phyloP scores from a whole-genome alignment of 2,329 filamentous ascomycete species.

The Tolypocladium tundrense region DNA sequence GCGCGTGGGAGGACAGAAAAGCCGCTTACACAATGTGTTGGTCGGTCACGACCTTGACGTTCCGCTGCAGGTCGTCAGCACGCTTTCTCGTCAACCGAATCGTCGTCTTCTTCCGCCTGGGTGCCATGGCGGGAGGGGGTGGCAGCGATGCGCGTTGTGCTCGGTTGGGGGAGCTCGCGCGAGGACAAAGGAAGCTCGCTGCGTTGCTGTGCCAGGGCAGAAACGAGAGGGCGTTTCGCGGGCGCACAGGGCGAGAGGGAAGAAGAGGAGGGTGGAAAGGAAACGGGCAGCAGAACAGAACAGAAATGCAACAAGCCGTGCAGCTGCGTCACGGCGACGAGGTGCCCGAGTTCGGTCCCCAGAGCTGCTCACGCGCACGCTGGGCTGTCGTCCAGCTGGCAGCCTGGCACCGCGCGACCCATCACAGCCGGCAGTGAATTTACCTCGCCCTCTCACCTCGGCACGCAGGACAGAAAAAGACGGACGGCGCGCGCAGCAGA shows the following conservation, averaged over 20 bases:
- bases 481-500: not conserved
- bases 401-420: not conserved
- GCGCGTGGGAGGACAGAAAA: not conserved
- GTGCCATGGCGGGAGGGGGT: not conserved
- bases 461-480: not conserved
- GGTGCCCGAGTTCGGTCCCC: not conserved
- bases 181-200: constrained; percentile 1
- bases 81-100: constrained; percentile 1
- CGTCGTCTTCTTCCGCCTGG: not conserved
- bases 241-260: not conserved
- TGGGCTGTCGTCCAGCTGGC: not conserved
- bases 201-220: not conserved
- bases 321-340: not conserved
- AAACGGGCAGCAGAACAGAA: not conserved
- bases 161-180: constrained; percentile 1
- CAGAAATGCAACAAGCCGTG: not conserved
- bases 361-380: not conserved
- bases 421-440: not conserved
- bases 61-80: constrained; percentile 53
- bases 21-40: constrained; percentile 71
- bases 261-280: not conserved
- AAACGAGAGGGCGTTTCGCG: not conserved
- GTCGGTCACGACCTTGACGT: constrained; percentile 86
- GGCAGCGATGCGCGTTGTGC: not conserved
- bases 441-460: not conserved